A percentile compares a stretch with the other conserved stretches of the same genome.
Conservation (phyloP, 2,329 filamentous ascomycete species). For the Ceratocystis ficicola region DNA sequence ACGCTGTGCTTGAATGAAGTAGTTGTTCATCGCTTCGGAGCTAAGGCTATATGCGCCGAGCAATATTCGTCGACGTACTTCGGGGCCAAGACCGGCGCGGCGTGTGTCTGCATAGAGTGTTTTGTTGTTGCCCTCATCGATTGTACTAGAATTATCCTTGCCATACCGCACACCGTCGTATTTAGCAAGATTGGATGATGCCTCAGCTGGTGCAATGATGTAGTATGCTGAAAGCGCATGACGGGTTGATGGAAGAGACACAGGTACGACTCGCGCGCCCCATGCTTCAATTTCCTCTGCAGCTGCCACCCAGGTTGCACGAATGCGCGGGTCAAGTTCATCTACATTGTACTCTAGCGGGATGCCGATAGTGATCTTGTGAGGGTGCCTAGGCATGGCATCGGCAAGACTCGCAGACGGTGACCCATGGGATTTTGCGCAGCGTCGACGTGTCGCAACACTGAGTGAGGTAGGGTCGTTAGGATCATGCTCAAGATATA, state of each 20-base stretch:
- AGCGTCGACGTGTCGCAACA: slow-evolving; percentile 40
- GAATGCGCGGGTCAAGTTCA: slow-evolving; percentile 61
- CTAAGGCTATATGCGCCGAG: slow-evolving; percentile 84
- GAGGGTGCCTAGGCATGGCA: slow-evolving; percentile 24
- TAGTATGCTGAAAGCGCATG: slow-evolving; percentile 90
- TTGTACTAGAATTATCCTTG: slow-evolving; percentile 36
- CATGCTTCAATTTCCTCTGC: slow-evolving; percentile 46
- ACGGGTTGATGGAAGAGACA: slow-evolving; percentile 72
- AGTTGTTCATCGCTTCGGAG: slow-evolving; percentile 85
- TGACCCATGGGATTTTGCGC: slow-evolving; percentile 28
- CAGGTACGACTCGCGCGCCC: slow-evolving; percentile 61
- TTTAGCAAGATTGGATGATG: slow-evolving; percentile 88
- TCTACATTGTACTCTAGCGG: slow-evolving; percentile 76
- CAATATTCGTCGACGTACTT: slow-evolving; percentile 77
- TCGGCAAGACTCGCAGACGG: slow-evolving; percentile 32
- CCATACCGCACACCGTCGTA: slow-evolving; percentile 97
- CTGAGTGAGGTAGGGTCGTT: slow-evolving; percentile 65
- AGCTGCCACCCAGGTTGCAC: slow-evolving; percentile 53
- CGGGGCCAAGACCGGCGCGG: slow-evolving; percentile 62
- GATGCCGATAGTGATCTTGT: slow-evolving; percentile 41
- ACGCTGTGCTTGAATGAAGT: slow-evolving; percentile 88
- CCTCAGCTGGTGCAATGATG: slow-evolving; percentile 85
- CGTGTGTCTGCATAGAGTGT: slow-evolving; percentile 66
- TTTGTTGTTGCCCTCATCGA: slow-evolving; percentile 41
- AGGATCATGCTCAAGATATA: slow-evolving; percentile 47